Evolutionary conservation across 2,329 filamentous ascomycete species (phyloP).

Genomic region (Macrophomina phaseolina): DNA sequence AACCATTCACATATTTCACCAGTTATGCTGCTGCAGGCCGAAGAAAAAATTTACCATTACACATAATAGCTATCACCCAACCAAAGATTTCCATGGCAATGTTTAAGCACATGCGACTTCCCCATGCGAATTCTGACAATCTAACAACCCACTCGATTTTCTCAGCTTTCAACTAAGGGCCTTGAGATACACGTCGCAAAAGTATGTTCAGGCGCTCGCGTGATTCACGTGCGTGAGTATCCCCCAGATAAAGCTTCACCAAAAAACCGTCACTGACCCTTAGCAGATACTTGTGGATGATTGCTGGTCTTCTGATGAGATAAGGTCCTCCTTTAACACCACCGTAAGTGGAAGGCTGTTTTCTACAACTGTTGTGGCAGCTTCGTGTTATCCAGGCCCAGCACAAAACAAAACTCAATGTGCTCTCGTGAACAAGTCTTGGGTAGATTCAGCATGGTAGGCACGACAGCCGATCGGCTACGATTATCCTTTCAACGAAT

Average conservation of each 20-base stretch:
- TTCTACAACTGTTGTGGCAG: constrained; percentile 47
- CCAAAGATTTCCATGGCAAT: no score
- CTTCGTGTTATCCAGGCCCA: not conserved
- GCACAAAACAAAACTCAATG: not conserved
- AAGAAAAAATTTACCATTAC: no score
- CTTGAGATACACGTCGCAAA: no score
- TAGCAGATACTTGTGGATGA: constrained; percentile 38
- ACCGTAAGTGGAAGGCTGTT: constrained; percentile 47
- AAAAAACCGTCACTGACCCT: not conserved
- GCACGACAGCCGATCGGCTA: constrained; percentile 3
- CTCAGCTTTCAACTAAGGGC: not conserved
- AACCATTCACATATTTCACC: no score
- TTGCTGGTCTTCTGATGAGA: constrained; percentile 44
- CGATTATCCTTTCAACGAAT: constrained; percentile 5
- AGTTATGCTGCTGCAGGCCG: no score
- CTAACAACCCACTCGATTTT: not conserved
- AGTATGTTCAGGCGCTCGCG: not conserved
- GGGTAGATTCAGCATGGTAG: not conserved
- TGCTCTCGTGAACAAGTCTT: not conserved
- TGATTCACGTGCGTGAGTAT: not conserved
- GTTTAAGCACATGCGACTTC: no score
- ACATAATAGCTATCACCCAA: no score
- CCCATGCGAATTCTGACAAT: no score
- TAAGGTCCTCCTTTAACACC: constrained; percentile 45
- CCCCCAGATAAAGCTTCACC: not conserved